Percentiles rank a stretch among this genome's conserved stretches.
Conservation (phyloP, 140 eudicot species). For the Bidens hawaiensis region DNA sequence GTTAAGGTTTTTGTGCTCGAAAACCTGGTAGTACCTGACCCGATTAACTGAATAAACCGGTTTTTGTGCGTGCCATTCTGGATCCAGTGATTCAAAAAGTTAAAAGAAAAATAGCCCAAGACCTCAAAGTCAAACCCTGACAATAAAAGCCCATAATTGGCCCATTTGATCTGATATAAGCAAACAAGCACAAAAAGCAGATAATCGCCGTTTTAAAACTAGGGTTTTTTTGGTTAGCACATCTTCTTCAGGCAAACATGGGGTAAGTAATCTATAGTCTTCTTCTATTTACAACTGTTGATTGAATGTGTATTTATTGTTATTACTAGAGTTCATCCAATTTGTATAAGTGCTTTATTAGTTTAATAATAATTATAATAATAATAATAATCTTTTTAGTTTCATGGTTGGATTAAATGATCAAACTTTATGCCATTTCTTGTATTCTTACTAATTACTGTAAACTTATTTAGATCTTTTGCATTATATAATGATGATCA, state of each 20-base stretch:
- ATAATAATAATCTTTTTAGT: neutral
- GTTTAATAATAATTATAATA: too few relatives aligned
- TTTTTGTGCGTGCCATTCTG: too few relatives aligned
- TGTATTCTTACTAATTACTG: neutral
- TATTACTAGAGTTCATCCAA: neutral
- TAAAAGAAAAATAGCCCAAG: neutral
- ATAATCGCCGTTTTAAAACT: conserved; percentile 12
- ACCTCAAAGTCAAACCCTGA: neutral
- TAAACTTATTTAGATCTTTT: too few relatives aligned
- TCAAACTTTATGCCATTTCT: neutral
- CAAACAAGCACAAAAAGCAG: neutral
- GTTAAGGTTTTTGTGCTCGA: too few relatives aligned
- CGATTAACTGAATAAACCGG: too few relatives aligned
- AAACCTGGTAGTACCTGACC: too few relatives aligned
- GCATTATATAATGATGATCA: too few relatives aligned
- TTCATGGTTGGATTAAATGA: neutral
- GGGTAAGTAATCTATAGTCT: conserved; percentile 25
- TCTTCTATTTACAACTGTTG: neutral
- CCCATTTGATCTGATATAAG: neutral
- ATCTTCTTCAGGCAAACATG: conserved; percentile 31
- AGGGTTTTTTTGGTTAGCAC: conserved; percentile 25
- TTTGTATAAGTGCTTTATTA: neutral
- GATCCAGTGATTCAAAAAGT: too few relatives aligned
- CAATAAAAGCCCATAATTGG: conserved; percentile 10
- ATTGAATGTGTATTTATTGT: neutral